These are phyloP conservation scores for Pyricularia grisea DNA, from an alignment of 2,329 filamentous ascomycete genomes.

Conservation along the genomic window DNA sequence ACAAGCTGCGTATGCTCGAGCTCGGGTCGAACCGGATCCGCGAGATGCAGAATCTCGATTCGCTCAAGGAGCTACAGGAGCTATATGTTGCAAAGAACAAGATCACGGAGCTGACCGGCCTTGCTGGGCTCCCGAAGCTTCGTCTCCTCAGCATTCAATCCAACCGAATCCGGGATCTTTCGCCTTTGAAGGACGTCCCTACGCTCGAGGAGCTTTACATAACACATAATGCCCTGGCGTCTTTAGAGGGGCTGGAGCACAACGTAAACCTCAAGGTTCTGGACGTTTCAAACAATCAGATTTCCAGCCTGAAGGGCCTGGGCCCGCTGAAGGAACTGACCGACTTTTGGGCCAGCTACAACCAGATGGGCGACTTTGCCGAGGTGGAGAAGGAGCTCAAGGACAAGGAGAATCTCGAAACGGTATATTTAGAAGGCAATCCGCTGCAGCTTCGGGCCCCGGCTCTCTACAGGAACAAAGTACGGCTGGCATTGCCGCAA, in stretches of 20 bases:
- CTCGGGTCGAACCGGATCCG: conserved; percentile 87
- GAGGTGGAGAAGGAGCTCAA: conserved; percentile 70
- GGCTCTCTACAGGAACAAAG: conserved; percentile 91
- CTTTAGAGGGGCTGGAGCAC: conserved; percentile 61
- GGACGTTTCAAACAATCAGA: conserved; percentile 83
- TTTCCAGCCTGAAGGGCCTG: conserved; percentile 66
- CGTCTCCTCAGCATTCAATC: conserved; percentile 90
- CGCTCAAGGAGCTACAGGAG: conserved; percentile 69
- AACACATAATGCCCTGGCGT: conserved; percentile 82
- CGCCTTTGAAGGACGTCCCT: conserved; percentile 63
- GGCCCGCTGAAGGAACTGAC: conserved; percentile 62
- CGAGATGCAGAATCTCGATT: conserved; percentile 77
- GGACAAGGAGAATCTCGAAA: conserved; percentile 72
- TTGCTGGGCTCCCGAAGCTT: conserved; percentile 67
- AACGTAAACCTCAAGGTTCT: conserved; percentile 64
- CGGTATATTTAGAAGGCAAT: conserved; percentile 95
- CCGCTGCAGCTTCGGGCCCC: conserved; percentile 71
- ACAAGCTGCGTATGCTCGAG: conserved; percentile 73
- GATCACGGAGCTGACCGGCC: conserved; percentile 72
- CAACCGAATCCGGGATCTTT: conserved; percentile 75
- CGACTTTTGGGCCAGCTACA: conserved; percentile 93
- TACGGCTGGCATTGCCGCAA: conserved; percentile 77
- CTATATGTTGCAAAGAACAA: conserved; percentile 97
- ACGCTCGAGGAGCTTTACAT: conserved; percentile 90
- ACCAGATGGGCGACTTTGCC: conserved; percentile 66